phyloP scores from a whole-genome alignment of 495 filamentous ascomycete genomes.

The Pseudotulostoma volvatum region DNA sequence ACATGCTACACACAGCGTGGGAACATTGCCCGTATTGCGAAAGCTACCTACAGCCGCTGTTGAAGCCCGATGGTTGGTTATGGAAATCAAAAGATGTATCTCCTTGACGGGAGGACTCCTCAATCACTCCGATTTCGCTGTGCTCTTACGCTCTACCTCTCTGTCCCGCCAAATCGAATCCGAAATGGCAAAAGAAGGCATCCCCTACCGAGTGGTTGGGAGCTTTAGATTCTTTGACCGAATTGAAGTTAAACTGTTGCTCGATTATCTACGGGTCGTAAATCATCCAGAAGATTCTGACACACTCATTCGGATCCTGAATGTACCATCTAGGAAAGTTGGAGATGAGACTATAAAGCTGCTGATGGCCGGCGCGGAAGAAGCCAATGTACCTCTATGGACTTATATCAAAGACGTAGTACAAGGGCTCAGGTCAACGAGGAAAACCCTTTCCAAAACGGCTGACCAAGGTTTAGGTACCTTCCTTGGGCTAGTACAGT shows the following conservation, averaged over 20 bases:
- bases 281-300: slow-evolving; percentile 81
- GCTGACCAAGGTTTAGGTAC: slow-evolving; percentile 47
- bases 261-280: slow-evolving; percentile 81
- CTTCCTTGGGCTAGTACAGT: slow-evolving; percentile 47
- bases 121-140: slow-evolving; percentile 62
- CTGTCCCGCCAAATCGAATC: slow-evolving; percentile 76
- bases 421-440: slow-evolving; percentile 48
- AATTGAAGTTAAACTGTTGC: slow-evolving; percentile 68
- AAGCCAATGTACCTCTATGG: slow-evolving; percentile 56
- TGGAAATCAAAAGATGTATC: slow-evolving; percentile 60
- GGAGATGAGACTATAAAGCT: slow-evolving; percentile 67
- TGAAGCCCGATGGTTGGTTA: slow-evolving; percentile 80
- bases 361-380: slow-evolving; percentile 56
- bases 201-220: slow-evolving; percentile 90
- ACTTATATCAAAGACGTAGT: slow-evolving; percentile 48
- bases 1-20: slow-evolving; percentile 62
- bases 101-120: slow-evolving; percentile 58
- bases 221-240: slow-evolving; percentile 88
- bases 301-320: slow-evolving; percentile 70
- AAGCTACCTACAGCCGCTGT: slow-evolving; percentile 51
- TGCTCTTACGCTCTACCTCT: slow-evolving; percentile 69
- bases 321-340: slow-evolving; percentile 64
- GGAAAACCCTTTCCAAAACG: slow-evolving; percentile 49
- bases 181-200: slow-evolving; percentile 66
- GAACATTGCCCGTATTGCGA: slow-evolving; percentile 71